These are phyloP conservation scores for Lasiosphaeriaceae sp. DNA, from an alignment of 495 filamentous ascomycete species.

Conservation along the genomic window DNA sequence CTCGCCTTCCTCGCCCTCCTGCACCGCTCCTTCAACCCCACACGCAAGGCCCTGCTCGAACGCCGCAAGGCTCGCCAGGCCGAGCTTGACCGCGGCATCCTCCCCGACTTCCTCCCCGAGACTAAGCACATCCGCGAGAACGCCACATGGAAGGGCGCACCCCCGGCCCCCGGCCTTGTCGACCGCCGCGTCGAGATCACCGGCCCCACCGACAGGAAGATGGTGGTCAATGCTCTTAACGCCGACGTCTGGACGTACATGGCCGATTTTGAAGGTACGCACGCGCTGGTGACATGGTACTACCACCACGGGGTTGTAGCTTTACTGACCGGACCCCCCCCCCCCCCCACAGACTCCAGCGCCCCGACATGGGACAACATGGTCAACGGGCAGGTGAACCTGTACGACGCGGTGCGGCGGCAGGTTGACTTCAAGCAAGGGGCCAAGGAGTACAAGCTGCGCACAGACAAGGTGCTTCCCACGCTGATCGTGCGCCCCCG, in stretches of 20 bases:
- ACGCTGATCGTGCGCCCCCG: slow-evolving; percentile 84
- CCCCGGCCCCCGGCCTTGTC: slow-evolving; percentile 87
- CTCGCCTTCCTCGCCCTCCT: slow-evolving; percentile 90
- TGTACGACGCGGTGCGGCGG: slow-evolving; percentile 93
- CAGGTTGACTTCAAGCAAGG: slow-evolving; percentile 97
- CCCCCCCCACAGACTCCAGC: slow-evolving; percentile 66
- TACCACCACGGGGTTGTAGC: neutral
- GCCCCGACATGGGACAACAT: slow-evolving; percentile 99
- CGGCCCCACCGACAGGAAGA: slow-evolving; percentile 95
- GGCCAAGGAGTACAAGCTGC: slow-evolving; percentile 93
- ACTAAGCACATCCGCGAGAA: slow-evolving; percentile 95
- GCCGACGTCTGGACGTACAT: slow-evolving; percentile 99
- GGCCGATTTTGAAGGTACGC: slow-evolving; percentile 93
- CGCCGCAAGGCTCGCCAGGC: slow-evolving; percentile 83
- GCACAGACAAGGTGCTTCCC: slow-evolving; percentile 74
- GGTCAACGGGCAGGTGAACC: slow-evolving; percentile 96
- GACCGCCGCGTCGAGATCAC: slow-evolving; percentile 99
- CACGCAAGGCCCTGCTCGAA: slow-evolving; percentile 84
- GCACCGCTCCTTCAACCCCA: slow-evolving; percentile 89
- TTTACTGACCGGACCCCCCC: neutral
- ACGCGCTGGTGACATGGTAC: neutral
- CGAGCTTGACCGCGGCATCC: slow-evolving; percentile 84
- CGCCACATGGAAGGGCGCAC: slow-evolving; percentile 89
- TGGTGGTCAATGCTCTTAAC: slow-evolving; percentile 98
- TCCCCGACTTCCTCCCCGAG: slow-evolving; percentile 96